A percentile compares a stretch with the other conserved stretches of the same genome.
Evolutionary conservation across 2,329 filamentous ascomycete species (phyloP).

Genomic region (Arthrinium puccinioides): DNA sequence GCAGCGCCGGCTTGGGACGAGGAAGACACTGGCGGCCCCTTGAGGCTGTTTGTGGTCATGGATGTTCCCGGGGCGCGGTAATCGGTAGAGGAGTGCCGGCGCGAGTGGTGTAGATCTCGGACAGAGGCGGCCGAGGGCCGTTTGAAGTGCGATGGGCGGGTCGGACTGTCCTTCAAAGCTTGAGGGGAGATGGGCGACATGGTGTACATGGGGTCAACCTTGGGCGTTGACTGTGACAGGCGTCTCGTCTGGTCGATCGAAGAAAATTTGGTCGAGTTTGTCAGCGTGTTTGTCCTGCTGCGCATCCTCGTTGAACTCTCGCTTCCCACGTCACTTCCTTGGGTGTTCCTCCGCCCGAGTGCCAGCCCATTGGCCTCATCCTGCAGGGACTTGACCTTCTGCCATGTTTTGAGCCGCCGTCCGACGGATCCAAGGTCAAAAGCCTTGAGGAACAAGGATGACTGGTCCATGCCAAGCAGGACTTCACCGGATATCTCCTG

Average conservation of each 20-base stretch:
- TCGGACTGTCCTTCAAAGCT: constrained; percentile 35
- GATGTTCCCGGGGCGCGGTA: constrained; percentile 39
- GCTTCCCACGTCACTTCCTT: constrained; percentile 51
- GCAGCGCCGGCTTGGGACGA: constrained; percentile 32
- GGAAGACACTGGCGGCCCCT: no score
- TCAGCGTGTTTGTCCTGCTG: constrained; percentile 53
- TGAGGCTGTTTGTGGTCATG: constrained; percentile 28
- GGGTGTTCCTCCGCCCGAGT: constrained; percentile 41
- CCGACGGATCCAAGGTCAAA: constrained; percentile 91
- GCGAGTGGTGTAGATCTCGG: constrained; percentile 73
- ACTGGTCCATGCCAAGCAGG: constrained; percentile 88
- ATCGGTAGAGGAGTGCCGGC: constrained; percentile 83
- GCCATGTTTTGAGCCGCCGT: constrained; percentile 85
- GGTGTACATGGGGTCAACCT: constrained; percentile 36
- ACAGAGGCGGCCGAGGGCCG: constrained; percentile 76
- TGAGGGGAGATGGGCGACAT: constrained; percentile 33
- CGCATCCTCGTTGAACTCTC: constrained; percentile 43
- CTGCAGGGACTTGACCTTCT: constrained; percentile 88
- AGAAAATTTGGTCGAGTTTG: constrained; percentile 35
- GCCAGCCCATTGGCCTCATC: constrained; percentile 65
- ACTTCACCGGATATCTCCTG: constrained; percentile 96
- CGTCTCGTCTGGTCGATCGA: constrained; percentile 37
- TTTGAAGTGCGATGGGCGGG: constrained; percentile 42
- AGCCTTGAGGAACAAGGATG: constrained; percentile 89
- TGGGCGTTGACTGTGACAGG: constrained; percentile 46